phyloP scores from a whole-genome alignment of 192 early-diverging fungal genomes.

The Piromyces sp. region DNA sequence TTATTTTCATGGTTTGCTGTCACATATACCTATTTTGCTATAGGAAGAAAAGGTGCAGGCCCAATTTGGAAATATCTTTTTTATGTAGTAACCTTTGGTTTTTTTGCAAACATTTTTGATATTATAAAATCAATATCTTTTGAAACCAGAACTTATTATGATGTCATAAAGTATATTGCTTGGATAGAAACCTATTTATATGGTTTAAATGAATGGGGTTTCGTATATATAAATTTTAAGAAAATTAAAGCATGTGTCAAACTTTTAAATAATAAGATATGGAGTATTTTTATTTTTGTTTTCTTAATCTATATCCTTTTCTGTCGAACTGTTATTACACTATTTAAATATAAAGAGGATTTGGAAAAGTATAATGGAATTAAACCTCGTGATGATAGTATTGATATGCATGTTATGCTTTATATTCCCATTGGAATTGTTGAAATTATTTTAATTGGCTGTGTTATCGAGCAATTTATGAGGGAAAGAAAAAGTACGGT shows the following conservation, averaged over 20 bases:
- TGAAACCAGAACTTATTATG: neutral
- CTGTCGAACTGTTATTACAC: neutral
- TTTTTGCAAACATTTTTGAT: neutral
- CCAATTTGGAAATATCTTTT: neutral
- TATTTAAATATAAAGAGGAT: neutral
- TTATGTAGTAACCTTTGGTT: neutral
- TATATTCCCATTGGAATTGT: neutral
- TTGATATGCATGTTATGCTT: neutral
- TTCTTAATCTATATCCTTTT: neutral
- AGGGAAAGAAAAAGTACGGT: neutral
- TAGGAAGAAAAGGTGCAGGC: neutral
- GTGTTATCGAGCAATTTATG: neutral
- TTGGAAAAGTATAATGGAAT: neutral
- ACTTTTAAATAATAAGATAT: neutral
- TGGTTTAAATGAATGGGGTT: neutral
- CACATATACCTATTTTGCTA: neutral
- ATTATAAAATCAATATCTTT: neutral
- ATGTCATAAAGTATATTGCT: neutral
- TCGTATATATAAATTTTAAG: neutral
- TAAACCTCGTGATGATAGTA: neutral
- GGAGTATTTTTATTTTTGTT: neutral
- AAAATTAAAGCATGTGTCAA: neutral
- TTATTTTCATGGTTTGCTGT: neutral
- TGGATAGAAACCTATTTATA: neutral
- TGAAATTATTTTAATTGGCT: neutral